Evolutionary conservation across 129 eudicot genomes (phyloP), one percentile per base, ranked within the genome.

Genomic region (Flaveria ramosissima): DNA sequence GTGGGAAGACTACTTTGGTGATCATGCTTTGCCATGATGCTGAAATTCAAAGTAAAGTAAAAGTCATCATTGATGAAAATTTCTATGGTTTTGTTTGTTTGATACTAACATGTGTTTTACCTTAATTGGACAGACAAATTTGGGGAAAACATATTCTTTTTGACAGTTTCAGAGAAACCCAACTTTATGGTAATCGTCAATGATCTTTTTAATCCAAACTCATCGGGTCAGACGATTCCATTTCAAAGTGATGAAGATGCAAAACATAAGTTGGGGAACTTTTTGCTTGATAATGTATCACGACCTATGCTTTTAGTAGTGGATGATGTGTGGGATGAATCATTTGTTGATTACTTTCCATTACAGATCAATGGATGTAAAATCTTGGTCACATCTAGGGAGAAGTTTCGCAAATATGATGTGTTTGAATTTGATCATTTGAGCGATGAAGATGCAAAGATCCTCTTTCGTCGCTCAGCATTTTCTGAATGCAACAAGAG

Each of bases 311-410:
- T 81, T 46, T 30, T 81, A 46, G 81, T 81, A 6, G 55, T 81
- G n/a, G 85, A 81, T 11, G 89, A 85, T 65, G 86, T 85, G 11
- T 78, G 84, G 86, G 72, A 59, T 46, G 80, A 55, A 36, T 27
- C 63, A 1, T 57, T 55, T 7, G 59, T 79, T 3, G 4, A 48
- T 9, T 62, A 71, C 78, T 79, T 79, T 14, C 10, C 13, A 21
- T 71, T 51, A 10, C n/a, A 13, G 0, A 70, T 59, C 43, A 50
- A 10, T 47, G 65, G 83, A 61, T 79, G 24, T 77, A 62, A 51
- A 63, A 11, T 79, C 71, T 2, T 79, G 55, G 83, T 83, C 39
- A 53, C 74, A 13, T 42, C 79, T 27, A 68, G 80, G 41, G 68
- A 1, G 10, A 43, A 6, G 51, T 74, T 74, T 30, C 6, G 16